Evolutionary conservation across 192 early-diverging fungal genomes (phyloP), one percentile per base, ranked within the genome.

Genomic region (Phlyctochytrium planicorne): DNA sequence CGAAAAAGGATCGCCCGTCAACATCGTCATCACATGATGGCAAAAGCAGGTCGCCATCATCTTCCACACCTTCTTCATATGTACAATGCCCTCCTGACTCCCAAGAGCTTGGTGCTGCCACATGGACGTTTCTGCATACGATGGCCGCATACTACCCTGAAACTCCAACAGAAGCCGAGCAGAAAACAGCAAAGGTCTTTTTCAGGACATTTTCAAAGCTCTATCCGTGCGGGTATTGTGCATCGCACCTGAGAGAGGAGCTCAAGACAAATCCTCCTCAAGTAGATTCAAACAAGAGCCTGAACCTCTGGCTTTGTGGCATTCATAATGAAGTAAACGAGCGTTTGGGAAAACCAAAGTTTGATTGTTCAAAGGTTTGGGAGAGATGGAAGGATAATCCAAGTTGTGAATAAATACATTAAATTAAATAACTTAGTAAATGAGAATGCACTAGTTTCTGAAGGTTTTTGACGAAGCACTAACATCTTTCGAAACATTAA

Each of bases 121-220:
- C 94, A 0, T 99, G 97, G 97, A 97, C 95, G 2, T 94, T 97
- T 62, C 80, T 99, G 56, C 97, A 98, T 75, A 95, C 95, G 0
- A 95, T 96, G 88, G 93, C 94, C 2, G 94, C 95, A 0, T 96
- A 98, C 78, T 98, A 98, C 71, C 95, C 97, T 0, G 87, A 92
- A 29, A 75, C 70, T 20, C 92, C 97, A 0, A 84, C 89, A 1
- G 36, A 63, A 0, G 68, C 76, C 47, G 88, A 99, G 73, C 89
- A 91, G 75, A 67, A 78, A 16, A 84, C 80, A 64, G 96, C 97
- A 94, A 73, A 75, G 66, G 72, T 76, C 0, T 82, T 98, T 37
- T 71, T 96, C 37, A 12, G 17, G 3, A 62, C 90, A 23, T 92
- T 99, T 68, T 81, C 90, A 27, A 80, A 91, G 34, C 89, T 95